Evolutionary conservation across 352 stramenopile species (phyloP).

Genomic region (Globisporangium nodosum): DNA sequence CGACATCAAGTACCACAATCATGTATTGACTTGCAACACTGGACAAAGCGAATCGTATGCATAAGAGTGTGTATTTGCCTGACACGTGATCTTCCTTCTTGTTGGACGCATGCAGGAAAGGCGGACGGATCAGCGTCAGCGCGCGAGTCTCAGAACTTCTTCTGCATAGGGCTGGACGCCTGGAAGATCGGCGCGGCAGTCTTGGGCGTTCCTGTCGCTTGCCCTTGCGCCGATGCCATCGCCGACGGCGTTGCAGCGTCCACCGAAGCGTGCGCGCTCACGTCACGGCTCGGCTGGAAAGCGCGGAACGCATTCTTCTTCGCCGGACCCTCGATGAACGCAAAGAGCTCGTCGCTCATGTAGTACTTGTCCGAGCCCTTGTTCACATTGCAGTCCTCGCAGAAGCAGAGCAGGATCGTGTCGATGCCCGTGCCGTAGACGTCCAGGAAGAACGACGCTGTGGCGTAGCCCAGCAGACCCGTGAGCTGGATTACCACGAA

Average conservation of each 20-base stretch:
- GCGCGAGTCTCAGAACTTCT: constrained; percentile 2
- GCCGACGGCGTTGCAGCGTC: constrained; percentile 4
- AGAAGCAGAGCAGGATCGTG: constrained; percentile 85
- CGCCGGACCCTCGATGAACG: constrained; percentile 69
- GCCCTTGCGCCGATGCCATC: background rate
- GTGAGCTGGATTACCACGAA: constrained; percentile 27
- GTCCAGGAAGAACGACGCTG: constrained; percentile 72
- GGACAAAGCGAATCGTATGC: too few relatives aligned
- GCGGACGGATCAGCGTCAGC: background rate
- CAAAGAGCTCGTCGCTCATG: constrained; percentile 79
- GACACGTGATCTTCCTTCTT: too few relatives aligned
- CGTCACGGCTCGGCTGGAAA: constrained; percentile 31
- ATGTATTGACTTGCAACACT: too few relatives aligned
- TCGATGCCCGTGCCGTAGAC: constrained; percentile 83
- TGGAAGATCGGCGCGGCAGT: constrained; percentile 28
- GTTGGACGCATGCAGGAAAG: too few relatives aligned
- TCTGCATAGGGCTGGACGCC: constrained; percentile 6
- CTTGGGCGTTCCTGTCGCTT: background rate
- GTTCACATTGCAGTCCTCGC: constrained; percentile 81
- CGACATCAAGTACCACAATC: too few relatives aligned
- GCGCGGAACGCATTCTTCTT: constrained; percentile 73
- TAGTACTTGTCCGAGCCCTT: constrained; percentile 73
- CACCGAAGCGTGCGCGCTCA: constrained; percentile 5
- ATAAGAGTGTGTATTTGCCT: too few relatives aligned
- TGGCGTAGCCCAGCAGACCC: constrained; percentile 62